phyloP scores from a whole-genome alignment of 176 grass and related monocot genomes.

The Oryza glumipatula region DNA sequence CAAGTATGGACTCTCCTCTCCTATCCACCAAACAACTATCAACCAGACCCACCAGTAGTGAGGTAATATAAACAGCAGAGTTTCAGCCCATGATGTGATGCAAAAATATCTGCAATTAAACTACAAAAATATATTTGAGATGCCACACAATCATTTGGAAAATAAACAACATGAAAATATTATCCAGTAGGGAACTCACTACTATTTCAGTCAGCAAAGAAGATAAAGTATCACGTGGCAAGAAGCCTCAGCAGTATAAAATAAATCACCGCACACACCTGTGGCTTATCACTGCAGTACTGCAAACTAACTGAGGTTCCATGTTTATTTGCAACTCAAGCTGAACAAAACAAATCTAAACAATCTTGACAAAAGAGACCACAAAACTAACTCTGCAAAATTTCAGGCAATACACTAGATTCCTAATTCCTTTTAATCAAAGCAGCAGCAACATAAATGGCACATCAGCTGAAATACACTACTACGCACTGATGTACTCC shows the following conservation, averaged over 20 bases:
- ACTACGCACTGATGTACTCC: neutral
- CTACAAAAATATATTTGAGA: neutral
- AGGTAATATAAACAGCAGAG: neutral
- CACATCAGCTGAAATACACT: neutral
- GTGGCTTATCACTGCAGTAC: neutral
- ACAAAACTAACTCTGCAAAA: neutral
- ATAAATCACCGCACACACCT: neutral
- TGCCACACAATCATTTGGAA: neutral
- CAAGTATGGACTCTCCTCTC: neutral
- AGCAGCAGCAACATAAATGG: neutral
- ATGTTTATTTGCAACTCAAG: neutral
- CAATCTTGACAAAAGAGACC: neutral
- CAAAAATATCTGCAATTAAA: neutral
- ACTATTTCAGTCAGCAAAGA: neutral
- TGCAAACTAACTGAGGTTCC: neutral
- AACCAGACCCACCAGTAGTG: neutral
- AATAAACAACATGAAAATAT: neutral
- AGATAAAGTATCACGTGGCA: neutral
- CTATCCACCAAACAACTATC: neutral
- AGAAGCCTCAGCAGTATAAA: neutral
- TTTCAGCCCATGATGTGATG: neutral
- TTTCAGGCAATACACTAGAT: neutral
- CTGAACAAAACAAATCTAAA: neutral
- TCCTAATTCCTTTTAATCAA: neutral
- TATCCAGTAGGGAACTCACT: neutral